Evolutionary conservation across 2,329 filamentous ascomycete species (phyloP).

Genomic region (Penicillium sp.): DNA sequence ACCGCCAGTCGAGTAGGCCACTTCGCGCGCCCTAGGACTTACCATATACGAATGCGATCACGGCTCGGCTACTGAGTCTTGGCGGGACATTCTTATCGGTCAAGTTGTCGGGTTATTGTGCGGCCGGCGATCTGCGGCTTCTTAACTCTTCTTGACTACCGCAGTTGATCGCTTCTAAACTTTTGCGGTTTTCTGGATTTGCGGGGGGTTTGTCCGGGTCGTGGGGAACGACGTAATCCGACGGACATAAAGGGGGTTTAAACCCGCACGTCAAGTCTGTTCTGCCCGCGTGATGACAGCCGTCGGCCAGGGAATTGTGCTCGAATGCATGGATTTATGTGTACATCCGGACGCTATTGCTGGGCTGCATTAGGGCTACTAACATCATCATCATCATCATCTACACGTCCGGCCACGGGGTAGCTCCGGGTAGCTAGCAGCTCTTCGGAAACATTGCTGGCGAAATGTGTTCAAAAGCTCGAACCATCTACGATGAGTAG

Average conservation of each 20-base stretch:
- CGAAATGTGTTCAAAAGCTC: neutral
- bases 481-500: neutral
- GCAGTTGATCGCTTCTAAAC: neutral
- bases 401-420: neutral
- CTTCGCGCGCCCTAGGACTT: neutral
- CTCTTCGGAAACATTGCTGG: neutral
- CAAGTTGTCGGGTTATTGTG: neutral
- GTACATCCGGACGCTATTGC: neutral
- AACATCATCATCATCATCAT: too few species aligned
- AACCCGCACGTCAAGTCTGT: neutral
- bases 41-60: conserved; percentile 2
- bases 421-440: neutral
- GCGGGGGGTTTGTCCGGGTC: conserved; percentile 2
- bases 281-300: neutral
- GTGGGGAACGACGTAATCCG: neutral
- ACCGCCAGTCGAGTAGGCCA: neutral
- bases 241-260: neutral
- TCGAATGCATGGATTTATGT: neutral
- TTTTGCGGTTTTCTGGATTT: neutral
- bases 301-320: neutral
- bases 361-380: too few species aligned
- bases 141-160: neutral
- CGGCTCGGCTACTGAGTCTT: conserved; percentile 7
- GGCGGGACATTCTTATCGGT: neutral
- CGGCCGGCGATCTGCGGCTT: neutral